Base-by-base conservation (phyloP, 805 yeast genomes). In the Schizosaccharomyces osmophilus region DNA sequence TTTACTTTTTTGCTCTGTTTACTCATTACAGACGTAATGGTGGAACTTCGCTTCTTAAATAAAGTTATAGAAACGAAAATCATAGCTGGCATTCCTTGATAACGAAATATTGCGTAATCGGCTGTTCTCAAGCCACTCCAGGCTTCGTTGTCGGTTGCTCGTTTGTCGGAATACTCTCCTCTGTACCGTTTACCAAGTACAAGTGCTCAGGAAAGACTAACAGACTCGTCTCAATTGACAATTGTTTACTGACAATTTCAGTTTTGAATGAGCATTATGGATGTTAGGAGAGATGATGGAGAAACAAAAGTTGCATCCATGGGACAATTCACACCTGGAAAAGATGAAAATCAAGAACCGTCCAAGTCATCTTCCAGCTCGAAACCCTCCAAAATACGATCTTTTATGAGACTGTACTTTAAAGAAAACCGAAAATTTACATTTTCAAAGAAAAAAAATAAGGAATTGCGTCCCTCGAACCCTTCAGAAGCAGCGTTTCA, bases 361-460 rank as follows among this genome's bases (percentile, higher is more conserved):
- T 24, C 36, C 31, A 51, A 51, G 26, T 9, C 22, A 11, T 45
- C 51, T 11, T 5, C 11, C 51, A 45, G 26, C 17, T n/a, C 51
- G 5, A 45, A 45, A 29, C 31, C 57, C 5, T 51, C 57, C 1
- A 22, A 29, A 29, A 19, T 51, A 19, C 2, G 57, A 17, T 22
- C 57, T 19, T 60, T 60, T 32, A 45, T 48, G 48, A 60, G 48
- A 31, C 32, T 43, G 39, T 39, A 60, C 42, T 36, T 60, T 36
- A 48, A 48, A 32, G 42, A 60, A 22, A 45, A n/a, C 41, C 9
- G 41, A 26, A 45, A 48, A 39, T 24, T 45, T 17, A 26, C 59
- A 13, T 22, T 60, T 36, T 31, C 51, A 11, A n/a, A 24, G 17
- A 45, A 45, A 17, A 45, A 45, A 17, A 24, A 45, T 8, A 45